Percentiles rank a stretch among this genome's conserved stretches.
Conservation (phyloP, 2,329 filamentous ascomycete genomes). For the Alternaria atra region DNA sequence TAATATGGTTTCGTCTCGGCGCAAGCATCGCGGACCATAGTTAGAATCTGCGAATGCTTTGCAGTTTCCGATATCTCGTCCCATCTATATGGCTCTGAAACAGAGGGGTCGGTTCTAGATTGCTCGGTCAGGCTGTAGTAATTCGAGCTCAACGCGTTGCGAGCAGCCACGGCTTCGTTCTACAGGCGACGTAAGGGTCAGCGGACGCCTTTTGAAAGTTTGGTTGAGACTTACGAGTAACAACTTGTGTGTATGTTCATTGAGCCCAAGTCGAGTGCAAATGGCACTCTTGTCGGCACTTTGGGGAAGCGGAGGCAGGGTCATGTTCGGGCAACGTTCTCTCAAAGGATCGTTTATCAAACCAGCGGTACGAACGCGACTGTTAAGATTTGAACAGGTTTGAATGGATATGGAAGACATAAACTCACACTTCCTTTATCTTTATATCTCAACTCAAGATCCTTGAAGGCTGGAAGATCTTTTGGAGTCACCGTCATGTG, state of each 20-base stretch:
- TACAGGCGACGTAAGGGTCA: constrained; percentile 28
- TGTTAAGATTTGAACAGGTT: not conserved
- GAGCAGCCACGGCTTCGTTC: constrained; percentile 55
- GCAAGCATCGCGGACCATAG: constrained; percentile 53
- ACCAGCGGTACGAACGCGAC: not conserved
- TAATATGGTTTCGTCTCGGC: constrained; percentile 53
- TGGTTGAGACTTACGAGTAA: constrained; percentile 53
- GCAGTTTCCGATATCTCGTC: constrained; percentile 60
- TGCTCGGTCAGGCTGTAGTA: constrained; percentile 52
- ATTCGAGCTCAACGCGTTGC: constrained; percentile 53
- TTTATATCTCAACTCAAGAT: constrained; percentile 32
- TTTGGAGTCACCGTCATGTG: constrained; percentile 33
- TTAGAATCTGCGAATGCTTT: constrained; percentile 56
- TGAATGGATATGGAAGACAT: not conserved
- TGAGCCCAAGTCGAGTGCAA: constrained; percentile 54
- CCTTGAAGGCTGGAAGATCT: constrained; percentile 15
- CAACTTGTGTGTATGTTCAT: constrained; percentile 53
- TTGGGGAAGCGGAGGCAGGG: constrained; percentile 46
- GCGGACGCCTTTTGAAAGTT: not conserved
- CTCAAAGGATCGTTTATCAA: constrained; percentile 4
- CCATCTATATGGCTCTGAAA: constrained; percentile 55
- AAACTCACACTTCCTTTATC: not conserved
- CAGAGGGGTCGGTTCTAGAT: constrained; percentile 41
- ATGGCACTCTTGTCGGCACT: constrained; percentile 58
- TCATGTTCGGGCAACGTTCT: constrained; percentile 24